Evolutionary conservation across 371 early-diverging fungal species (phyloP).

Genomic region (Aphelidium insulamus): DNA sequence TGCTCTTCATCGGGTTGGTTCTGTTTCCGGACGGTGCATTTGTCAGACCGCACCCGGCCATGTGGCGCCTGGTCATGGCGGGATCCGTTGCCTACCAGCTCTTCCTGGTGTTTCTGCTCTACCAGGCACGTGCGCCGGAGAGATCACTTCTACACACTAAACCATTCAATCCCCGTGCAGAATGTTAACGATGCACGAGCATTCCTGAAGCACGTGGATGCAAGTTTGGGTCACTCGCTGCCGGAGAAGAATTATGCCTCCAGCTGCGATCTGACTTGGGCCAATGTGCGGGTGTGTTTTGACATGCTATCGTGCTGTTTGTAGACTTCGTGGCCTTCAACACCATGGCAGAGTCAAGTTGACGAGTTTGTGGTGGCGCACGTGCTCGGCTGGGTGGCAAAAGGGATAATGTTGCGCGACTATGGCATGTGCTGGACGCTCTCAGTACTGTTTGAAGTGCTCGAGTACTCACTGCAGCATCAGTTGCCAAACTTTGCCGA

Average conservation of each 20-base stretch:
- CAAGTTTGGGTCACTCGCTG: slow-evolving; percentile 46
- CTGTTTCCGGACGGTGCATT: slow-evolving; percentile 83
- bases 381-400: slow-evolving; percentile 84
- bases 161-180: slow-evolving; percentile 16
- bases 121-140: slow-evolving; percentile 34
- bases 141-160: background rate
- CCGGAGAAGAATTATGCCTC: slow-evolving; percentile 86
- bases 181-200: slow-evolving; percentile 60
- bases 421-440: slow-evolving; percentile 88
- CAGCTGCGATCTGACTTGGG: slow-evolving; percentile 49
- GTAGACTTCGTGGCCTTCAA: background rate
- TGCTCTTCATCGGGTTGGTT: slow-evolving; percentile 61
- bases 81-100: slow-evolving; percentile 65
- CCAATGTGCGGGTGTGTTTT: slow-evolving; percentile 20
- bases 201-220: slow-evolving; percentile 54
- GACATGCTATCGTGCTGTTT: background rate
- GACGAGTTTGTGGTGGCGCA: slow-evolving; percentile 89
- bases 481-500: slow-evolving; percentile 93
- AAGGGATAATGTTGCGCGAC: slow-evolving; percentile 76
- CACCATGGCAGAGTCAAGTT: slow-evolving; percentile 35
- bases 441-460: slow-evolving; percentile 75
- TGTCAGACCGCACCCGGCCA: slow-evolving; percentile 79
- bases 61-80: slow-evolving; percentile 76
- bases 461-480: slow-evolving; percentile 85
- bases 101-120: slow-evolving; percentile 62